Conservation (phyloP, 1,284 basidiomycete species). For the Anthracocystis walkeri region DNA sequence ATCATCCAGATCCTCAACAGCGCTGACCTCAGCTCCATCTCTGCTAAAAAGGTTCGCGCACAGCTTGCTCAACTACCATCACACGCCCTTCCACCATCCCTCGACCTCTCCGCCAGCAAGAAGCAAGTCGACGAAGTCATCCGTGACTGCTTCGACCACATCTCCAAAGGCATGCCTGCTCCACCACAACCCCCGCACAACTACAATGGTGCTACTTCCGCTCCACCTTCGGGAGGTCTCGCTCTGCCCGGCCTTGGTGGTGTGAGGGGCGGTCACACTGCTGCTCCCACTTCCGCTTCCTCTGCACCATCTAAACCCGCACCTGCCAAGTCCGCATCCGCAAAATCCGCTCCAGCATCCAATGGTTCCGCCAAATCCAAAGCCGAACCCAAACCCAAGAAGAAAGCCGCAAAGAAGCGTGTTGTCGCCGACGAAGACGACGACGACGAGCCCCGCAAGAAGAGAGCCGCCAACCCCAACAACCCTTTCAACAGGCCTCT, state of each 20-base stretch:
- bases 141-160: conserved; percentile 62
- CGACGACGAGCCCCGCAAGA: conserved; percentile 50
- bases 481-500: conserved; percentile 68
- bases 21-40: conserved; percentile 62
- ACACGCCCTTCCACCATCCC: conserved; percentile 42
- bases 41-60: conserved; percentile 60
- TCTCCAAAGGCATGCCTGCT: conserved; percentile 48
- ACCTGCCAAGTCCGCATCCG: conserved; percentile 22
- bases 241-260: conserved; percentile 60
- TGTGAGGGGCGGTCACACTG: conserved; percentile 45
- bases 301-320: conserved; percentile 33
- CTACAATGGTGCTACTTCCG: conserved; percentile 38
- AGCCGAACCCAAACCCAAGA: conserved; percentile 58
- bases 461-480: conserved; percentile 65
- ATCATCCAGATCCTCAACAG: conserved; percentile 64
- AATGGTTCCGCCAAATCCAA: conserved; percentile 38
- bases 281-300: conserved; percentile 31
- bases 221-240: conserved; percentile 45
- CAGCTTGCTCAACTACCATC: conserved; percentile 55
- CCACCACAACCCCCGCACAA: conserved; percentile 35
- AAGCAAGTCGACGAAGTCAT: conserved; percentile 62
- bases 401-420: conserved; percentile 56
- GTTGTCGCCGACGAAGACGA: conserved; percentile 36
- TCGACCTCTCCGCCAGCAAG: conserved; percentile 61
- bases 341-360: conserved; percentile 33